phyloP scores from a whole-genome alignment of 2,329 filamentous ascomycete genomes.

The Laburnicola sp. region DNA sequence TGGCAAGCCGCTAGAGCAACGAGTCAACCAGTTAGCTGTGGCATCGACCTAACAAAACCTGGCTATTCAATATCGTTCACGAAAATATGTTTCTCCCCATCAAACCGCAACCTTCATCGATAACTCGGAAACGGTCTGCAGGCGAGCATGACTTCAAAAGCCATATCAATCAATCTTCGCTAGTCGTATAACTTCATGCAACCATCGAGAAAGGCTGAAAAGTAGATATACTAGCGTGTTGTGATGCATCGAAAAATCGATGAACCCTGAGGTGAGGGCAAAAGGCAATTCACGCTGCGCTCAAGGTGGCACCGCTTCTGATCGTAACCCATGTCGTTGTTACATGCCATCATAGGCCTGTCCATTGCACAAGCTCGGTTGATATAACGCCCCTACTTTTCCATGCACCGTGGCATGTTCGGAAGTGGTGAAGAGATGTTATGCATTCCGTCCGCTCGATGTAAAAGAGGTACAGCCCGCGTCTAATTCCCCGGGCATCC shows the following conservation, averaged over 20 bases:
- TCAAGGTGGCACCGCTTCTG: constrained; percentile 28
- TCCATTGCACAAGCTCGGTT: constrained; percentile 45
- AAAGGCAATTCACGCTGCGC: constrained; percentile 27
- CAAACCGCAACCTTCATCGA: constrained; percentile 76
- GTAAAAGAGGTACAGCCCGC: constrained; percentile 36
- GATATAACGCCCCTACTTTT: constrained; percentile 45
- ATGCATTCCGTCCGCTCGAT: constrained; percentile 47
- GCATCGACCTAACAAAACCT: background rate
- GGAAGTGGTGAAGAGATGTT: constrained; percentile 42
- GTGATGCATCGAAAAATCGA: constrained; percentile 28
- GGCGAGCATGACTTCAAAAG: constrained; percentile 64
- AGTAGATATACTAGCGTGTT: constrained; percentile 83
- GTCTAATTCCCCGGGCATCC: constrained; percentile 37
- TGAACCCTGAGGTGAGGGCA: constrained; percentile 26
- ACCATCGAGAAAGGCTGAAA: constrained; percentile 71
- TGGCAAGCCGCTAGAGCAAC: no score
- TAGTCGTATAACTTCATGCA: constrained; percentile 87
- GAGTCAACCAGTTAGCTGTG: background rate
- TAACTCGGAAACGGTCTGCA: constrained; percentile 74
- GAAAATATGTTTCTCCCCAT: constrained; percentile 74
- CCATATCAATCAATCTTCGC: constrained; percentile 73
- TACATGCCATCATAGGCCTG: constrained; percentile 40
- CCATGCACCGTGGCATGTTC: constrained; percentile 39
- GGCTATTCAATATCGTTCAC: no score
- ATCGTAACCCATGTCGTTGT: constrained; percentile 30